Percentiles rank a stretch among this genome's conserved stretches.
Evolutionary conservation across 768 basidiomycete species (phyloP).

Genomic region (Kwoniella sp.): DNA sequence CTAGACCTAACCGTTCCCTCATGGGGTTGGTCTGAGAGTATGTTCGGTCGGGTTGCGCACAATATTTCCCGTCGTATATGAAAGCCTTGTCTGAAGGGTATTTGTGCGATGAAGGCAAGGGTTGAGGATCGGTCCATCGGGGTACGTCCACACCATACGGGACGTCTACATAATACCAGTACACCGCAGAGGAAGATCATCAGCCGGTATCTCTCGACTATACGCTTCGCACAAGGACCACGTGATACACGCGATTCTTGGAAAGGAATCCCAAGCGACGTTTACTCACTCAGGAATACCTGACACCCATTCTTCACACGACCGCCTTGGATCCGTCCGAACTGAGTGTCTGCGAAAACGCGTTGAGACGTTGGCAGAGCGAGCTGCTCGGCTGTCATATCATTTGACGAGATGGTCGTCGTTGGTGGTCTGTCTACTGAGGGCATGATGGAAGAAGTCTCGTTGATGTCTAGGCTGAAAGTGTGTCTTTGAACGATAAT

Average conservation of each 20-base stretch:
- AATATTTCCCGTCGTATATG: slow-evolving; percentile 64
- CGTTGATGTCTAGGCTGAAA: too few relatives aligned
- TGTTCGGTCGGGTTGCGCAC: slow-evolving; percentile 45
- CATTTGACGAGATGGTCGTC: slow-evolving; percentile 26
- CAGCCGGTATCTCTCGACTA: too few relatives aligned
- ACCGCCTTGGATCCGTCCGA: slow-evolving; percentile 36
- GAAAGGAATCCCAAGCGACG: too few relatives aligned
- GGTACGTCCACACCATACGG: slow-evolving; percentile 70
- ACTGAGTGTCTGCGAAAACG: slow-evolving; percentile 24
- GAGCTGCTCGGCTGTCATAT: slow-evolving; percentile 46
- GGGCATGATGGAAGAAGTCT: slow-evolving; percentile 28
- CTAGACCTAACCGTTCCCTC: slow-evolving; percentile 67
- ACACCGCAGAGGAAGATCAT: too few relatives aligned
- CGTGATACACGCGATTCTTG: too few relatives aligned
- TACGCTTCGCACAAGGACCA: too few relatives aligned
- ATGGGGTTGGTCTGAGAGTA: slow-evolving; percentile 62
- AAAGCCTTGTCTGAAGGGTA: slow-evolving; percentile 66
- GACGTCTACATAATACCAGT: slow-evolving; percentile 61
- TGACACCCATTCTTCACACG: slow-evolving; percentile 36
- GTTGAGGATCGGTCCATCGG: slow-evolving; percentile 67
- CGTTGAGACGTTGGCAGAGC: slow-evolving; percentile 29
- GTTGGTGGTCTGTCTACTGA: slow-evolving; percentile 15
- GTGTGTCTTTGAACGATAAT: too few relatives aligned
- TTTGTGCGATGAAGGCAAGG: slow-evolving; percentile 62
- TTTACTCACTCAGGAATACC: slow-evolving; percentile 38